Percentiles rank a stretch among this genome's conserved stretches.
These are phyloP conservation scores for Brettanomyces custersianus DNA, from an alignment of 805 yeast species.

Conservation along the genomic window DNA sequence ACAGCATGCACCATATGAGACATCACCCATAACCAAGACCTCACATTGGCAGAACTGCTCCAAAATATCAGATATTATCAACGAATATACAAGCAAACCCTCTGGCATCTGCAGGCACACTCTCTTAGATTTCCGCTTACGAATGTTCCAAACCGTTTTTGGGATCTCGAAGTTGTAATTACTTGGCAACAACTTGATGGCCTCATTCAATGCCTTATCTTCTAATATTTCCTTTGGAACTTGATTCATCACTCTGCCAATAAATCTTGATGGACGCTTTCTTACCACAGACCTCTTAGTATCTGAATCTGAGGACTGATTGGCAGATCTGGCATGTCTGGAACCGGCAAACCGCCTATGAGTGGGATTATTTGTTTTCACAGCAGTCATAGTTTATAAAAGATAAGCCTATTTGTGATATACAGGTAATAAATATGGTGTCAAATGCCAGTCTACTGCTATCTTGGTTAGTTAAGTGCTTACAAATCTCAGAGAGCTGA, in stretches of 20 bases:
- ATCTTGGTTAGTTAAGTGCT: no score
- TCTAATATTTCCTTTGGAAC: slow-evolving; percentile 80
- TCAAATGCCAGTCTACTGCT: no score
- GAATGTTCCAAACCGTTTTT: slow-evolving; percentile 90
- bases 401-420: no score
- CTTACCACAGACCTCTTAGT: background rate
- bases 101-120: slow-evolving; percentile 98
- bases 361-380: slow-evolving; percentile 3
- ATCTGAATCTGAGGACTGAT: background rate
- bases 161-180: slow-evolving; percentile 95
- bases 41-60: slow-evolving; percentile 87
- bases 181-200: slow-evolving; percentile 72
- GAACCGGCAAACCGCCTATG: slow-evolving; percentile 24
- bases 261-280: slow-evolving; percentile 23
- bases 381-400: no score
- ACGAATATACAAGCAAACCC: slow-evolving; percentile 80
- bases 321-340: slow-evolving; percentile 5
- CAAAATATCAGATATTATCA: slow-evolving; percentile 83
- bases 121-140: slow-evolving; percentile 62
- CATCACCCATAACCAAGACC: slow-evolving; percentile 95
- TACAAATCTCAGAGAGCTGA: no score
- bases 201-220: slow-evolving; percentile 76
- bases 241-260: slow-evolving; percentile 67
- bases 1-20: slow-evolving; percentile 97
- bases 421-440: no score